phyloP scores from a whole-genome alignment of 148 eudicot species.

The Chenopodium quinoa region DNA sequence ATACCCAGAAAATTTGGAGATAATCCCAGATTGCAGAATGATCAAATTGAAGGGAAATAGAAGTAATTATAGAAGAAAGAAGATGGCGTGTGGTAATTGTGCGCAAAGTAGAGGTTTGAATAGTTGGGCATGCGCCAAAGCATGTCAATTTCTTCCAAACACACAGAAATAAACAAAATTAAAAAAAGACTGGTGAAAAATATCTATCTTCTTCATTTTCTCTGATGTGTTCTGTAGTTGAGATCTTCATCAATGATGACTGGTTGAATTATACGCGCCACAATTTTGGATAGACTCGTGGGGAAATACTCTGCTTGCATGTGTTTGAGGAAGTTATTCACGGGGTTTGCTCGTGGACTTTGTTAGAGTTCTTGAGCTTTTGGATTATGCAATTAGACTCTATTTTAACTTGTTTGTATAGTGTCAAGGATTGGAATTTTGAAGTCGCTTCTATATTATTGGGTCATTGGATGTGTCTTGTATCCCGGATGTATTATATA shows the following conservation, averaged over 20 bases:
- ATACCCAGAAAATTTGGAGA: conserved; percentile 12
- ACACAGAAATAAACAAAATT: neutral
- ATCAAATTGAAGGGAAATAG: neutral
- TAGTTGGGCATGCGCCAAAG: conserved; percentile 50
- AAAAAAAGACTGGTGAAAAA: neutral
- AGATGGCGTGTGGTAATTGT: conserved; percentile 54
- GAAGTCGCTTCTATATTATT: too few relatives aligned
- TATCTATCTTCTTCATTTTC: conserved; percentile 8
- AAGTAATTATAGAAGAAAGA: neutral
- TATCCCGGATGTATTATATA: too few relatives aligned
- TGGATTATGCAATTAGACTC: too few relatives aligned
- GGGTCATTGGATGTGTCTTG: too few relatives aligned
- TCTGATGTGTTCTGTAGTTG: neutral
- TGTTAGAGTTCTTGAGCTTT: neutral
- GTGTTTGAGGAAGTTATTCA: conserved; percentile 33
- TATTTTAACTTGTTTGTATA: too few relatives aligned
- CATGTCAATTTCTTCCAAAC: conserved; percentile 41
- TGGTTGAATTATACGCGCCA: neutral
- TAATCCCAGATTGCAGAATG: conserved; percentile 8
- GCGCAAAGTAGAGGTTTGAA: conserved; percentile 46
- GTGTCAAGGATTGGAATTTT: too few relatives aligned
- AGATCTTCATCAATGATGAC: neutral
- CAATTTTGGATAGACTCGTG: neutral
- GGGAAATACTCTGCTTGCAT: conserved; percentile 15
- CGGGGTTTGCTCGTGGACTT: conserved; percentile 34